Base-by-base conservation (phyloP, 1,284 basidiomycete species). In the Mycena sp. region DNA sequence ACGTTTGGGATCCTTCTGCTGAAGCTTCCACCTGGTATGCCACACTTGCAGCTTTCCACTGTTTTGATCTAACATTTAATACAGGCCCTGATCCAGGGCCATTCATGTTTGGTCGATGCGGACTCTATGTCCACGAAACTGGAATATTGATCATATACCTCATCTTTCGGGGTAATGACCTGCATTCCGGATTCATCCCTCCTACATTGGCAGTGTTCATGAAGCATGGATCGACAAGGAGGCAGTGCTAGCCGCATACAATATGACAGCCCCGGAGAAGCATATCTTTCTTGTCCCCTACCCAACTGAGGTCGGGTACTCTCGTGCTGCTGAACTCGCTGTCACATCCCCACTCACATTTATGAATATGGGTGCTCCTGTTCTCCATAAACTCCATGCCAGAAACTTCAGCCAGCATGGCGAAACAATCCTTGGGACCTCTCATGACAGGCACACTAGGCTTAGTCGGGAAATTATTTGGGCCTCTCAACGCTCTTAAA, bases 391-490 rank as follows among this genome's bases (percentile, higher is more conserved):
- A 35, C n/a, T 58, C 4, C 45, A 45, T 9, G 9, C 28, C 1
- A 9, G 26, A 9, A 58, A 50, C 57, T 58, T 50, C 43, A 35
- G 30, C 5, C 35, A 58, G 30, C 28, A 58, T 19, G 57, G 46
- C 1, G 16, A 23, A 7, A 30, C 37, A 2, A 14, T 58, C 19
- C 46, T 58, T 14, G 57, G 57, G 4, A 35, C 19, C 28, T 17
- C 23, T 12, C 57, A 35, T 11, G 46, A 9, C 2, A 45, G 41
- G 3, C 10, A 6, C 16, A 49, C 28, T 2, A 35, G 57, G 6
- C 37, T 58, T 11, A 28, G 57, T 11, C 46, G 46, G 37, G 57
- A 58, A 9, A 50, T 58, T 38, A 7, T 19, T 4, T 58, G 57
- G 57, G 46, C 17, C 7, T 3, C 19, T 58, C n/a, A 58, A 58